Evolutionary conservation across 78 protist genomes (phyloP).

Genomic region (slime mould (Dictyostelium discoideum)): DNA sequence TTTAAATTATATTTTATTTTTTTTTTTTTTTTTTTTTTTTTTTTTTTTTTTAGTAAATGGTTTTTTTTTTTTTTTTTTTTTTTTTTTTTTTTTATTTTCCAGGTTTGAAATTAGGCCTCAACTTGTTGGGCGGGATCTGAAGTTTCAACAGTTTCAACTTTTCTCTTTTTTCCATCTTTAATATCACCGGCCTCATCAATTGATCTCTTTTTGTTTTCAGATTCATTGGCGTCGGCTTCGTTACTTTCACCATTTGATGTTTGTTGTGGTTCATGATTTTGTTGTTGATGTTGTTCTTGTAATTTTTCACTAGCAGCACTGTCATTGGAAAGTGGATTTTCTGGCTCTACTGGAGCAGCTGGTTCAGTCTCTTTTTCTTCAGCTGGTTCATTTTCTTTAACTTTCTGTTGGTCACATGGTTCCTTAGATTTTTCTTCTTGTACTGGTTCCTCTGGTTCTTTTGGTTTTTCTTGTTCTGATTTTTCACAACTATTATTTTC

Average conservation of each 20-base stretch:
- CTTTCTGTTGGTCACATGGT: background rate
- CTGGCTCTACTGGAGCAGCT: background rate
- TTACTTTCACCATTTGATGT: background rate
- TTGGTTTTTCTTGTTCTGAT: background rate
- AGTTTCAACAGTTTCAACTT: background rate
- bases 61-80: background rate
- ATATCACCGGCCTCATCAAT: constrained; percentile 9
- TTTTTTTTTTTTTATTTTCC: background rate
- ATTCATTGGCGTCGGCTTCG: background rate
- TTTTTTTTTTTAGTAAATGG: background rate
- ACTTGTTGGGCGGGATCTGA: background rate
- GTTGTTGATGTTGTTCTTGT: background rate
- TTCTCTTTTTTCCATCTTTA: background rate
- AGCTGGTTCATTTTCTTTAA: background rate
- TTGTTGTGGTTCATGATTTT: background rate
- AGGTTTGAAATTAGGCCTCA: background rate
- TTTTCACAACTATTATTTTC: background rate
- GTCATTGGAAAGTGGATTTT: background rate
- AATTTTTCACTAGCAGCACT: background rate
- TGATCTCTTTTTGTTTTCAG: background rate
- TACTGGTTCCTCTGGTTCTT: background rate
- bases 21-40: background rate
- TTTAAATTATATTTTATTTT: background rate
- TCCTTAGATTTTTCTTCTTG: background rate
- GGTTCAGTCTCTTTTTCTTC: background rate